Base-by-base conservation (phyloP, 192 early-diverging fungal genomes). In the Diversispora eburnea region DNA sequence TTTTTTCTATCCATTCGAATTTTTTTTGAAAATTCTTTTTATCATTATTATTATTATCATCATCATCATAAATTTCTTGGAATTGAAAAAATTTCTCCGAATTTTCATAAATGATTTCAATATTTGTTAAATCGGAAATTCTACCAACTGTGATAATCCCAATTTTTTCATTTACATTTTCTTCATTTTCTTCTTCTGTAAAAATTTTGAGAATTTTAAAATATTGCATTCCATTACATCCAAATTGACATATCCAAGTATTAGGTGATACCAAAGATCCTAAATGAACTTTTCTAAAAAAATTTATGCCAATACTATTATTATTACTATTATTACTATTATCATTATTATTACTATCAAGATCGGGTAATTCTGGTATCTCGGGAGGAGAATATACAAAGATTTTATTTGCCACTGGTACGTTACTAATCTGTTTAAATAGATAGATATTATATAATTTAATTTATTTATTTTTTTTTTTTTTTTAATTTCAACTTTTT, bases 381-480 rank as follows among this genome's bases (percentile, higher is more conserved):
- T 33, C 25, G 25, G 25, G 25, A 33, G 25, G 25, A 33, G 57
- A 22, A 22, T 58, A 22, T 58, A 58, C 8, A 22, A 25, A 22
- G 25, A 9, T 58, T 12, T 57, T 5, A 20, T 42, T 66, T 47
- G 64, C 64, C n/a, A 66, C 20, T 66, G 64, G 64, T 4, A 66
- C 13, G 22, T 66, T 66, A 22, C 47, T 48, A 19, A 66, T 20
- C 64, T 66, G 10, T 22, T 9, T 19, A 33, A n/a, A 66, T 19
- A 49, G 22, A 62, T 43, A 43, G 0, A 62, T 33, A 66, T 47
- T 10, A 48, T 43, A n/a, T 7, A 20, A 8, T 19, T 19, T 19
- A 45, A 47, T 46, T 8, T n/a, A n/a, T n/a, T n/a, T n/a, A n/a
- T n/a, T n/a, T n/a, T n/a, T n/a, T n/a, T n/a, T n/a, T n/a, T n/a